Conservation (phyloP, 2,329 filamentous ascomycete species). For the Ophiostoma himal-ulmi region DNA sequence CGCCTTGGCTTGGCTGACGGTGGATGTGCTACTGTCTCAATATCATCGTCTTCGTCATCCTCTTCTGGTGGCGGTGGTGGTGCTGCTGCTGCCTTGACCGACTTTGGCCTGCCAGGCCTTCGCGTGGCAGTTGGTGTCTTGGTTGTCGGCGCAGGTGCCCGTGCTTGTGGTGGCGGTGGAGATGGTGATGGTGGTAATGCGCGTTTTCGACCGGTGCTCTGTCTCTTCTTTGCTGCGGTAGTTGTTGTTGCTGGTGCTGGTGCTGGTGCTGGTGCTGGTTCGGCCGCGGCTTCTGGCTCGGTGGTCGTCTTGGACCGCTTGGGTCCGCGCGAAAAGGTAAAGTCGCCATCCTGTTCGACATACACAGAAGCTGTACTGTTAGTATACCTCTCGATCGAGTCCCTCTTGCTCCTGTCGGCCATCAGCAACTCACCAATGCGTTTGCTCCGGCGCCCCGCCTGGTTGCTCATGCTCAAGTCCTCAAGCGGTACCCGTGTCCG, state of each 20-base stretch:
- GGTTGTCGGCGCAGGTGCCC: not conserved
- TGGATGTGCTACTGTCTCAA: conserved; percentile 6
- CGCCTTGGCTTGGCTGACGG: conserved; percentile 16
- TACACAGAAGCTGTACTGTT: conserved; percentile 38
- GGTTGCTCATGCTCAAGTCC: conserved; percentile 63
- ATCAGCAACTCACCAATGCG: conserved; percentile 50
- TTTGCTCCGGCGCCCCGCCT: conserved; percentile 56
- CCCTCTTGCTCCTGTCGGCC: not conserved
- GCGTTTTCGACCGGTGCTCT: conserved; percentile 32
- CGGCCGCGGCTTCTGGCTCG: conserved; percentile 29
- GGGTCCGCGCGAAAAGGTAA: conserved; percentile 64
- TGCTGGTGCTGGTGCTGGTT: conserved; percentile 30
- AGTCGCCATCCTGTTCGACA: conserved; percentile 72
- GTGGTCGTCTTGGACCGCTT: conserved; percentile 57
- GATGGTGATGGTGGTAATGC: conserved; percentile 28
- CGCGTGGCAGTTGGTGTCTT: not conserved
- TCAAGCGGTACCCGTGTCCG: conserved; percentile 58
- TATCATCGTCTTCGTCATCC: conserved; percentile 12
- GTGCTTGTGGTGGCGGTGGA: conserved; percentile 14
- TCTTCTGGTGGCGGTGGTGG: conserved; percentile 30
- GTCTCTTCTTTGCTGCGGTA: conserved; percentile 40
- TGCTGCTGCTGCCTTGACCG: conserved; percentile 6
- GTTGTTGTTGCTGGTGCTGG: conserved; percentile 5
- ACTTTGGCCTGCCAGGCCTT: conserved; percentile 22
- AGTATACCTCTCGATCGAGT: not conserved